phyloP scores from a whole-genome alignment of 106 monocot species.

The Dioscorea zingiberensis region DNA sequence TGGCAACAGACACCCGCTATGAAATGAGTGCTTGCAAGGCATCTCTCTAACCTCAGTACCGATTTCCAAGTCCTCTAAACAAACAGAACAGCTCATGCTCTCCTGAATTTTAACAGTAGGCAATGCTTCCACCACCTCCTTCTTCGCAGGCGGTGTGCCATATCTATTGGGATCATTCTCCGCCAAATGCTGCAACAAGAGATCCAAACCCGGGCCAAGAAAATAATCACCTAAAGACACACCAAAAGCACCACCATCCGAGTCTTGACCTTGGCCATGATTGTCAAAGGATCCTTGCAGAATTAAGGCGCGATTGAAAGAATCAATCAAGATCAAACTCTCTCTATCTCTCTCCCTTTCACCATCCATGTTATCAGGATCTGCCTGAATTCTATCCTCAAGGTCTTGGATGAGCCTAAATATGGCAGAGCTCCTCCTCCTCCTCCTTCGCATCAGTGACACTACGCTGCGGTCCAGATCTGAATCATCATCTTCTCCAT shows the following conservation, averaged over 20 bases:
- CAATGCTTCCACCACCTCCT: constrained; percentile 56
- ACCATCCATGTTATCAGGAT: constrained; percentile 10
- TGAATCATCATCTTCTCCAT: constrained; percentile 23
- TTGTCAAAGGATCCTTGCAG: constrained; percentile 25
- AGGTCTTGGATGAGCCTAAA: constrained; percentile 35
- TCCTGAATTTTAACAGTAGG: constrained; percentile 60
- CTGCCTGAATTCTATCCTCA: constrained; percentile 11
- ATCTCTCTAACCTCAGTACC: constrained; percentile 56
- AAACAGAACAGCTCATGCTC: constrained; percentile 47
- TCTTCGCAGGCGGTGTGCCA: constrained; percentile 72
- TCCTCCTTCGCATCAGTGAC: constrained; percentile 16
- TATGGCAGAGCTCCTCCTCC: constrained; percentile 29
- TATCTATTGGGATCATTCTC: constrained; percentile 65
- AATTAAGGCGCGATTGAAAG: constrained; percentile 40
- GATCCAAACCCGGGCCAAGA: constrained; percentile 47
- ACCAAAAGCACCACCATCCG: constrained; percentile 4
- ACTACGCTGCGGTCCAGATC: constrained; percentile 27
- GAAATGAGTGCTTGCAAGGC: constrained; percentile 81
- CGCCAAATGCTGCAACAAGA: constrained; percentile 63
- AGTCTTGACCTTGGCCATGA: constrained; percentile 6
- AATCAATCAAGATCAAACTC: constrained; percentile 35
- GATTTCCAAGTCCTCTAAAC: constrained; percentile 64
- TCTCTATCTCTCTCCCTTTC: constrained; percentile 35
- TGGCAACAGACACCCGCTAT: constrained; percentile 59
- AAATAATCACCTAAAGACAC: constrained; percentile 54